Evolutionary conservation across 306 rosid species (phyloP).

Genomic region (Carpinus fangiana): DNA sequence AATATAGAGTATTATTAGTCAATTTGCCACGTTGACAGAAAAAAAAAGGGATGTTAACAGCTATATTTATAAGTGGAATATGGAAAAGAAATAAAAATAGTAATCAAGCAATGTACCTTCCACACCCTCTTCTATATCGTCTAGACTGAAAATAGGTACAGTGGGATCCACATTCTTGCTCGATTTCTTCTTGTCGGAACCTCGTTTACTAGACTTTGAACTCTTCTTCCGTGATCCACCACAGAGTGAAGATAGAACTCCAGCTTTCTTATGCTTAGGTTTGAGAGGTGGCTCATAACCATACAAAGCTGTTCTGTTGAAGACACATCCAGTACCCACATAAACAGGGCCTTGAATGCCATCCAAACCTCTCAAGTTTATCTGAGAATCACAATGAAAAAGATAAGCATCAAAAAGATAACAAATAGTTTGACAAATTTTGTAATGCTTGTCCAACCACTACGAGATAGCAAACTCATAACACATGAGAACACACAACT

Average conservation of each 20-base stretch:
- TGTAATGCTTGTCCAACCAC: not conserved
- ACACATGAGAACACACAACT: slow-evolving; percentile 2
- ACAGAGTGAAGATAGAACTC: slow-evolving; percentile 66
- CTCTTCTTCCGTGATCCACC: slow-evolving; percentile 73
- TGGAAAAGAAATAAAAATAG: not conserved
- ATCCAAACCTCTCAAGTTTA: slow-evolving; percentile 95
- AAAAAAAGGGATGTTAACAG: not conserved
- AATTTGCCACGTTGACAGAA: slow-evolving; percentile 1
- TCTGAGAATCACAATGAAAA: slow-evolving; percentile 47
- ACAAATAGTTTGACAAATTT: not conserved
- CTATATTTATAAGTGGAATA: slow-evolving; percentile 9
- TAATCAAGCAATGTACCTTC: slow-evolving; percentile 55
- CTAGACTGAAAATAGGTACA: slow-evolving; percentile 79
- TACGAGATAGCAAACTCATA: not conserved
- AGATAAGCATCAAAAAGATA: not conserved
- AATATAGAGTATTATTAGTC: slow-evolving; percentile 10
- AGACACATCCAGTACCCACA: slow-evolving; percentile 98
- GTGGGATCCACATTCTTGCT: slow-evolving; percentile 74
- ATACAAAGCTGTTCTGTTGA: slow-evolving; percentile 89
- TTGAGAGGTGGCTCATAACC: slow-evolving; percentile 92
- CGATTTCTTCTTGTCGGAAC: slow-evolving; percentile 81
- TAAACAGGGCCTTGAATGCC: slow-evolving; percentile 99
- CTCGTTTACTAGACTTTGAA: slow-evolving; percentile 70
- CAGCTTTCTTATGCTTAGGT: slow-evolving; percentile 73
- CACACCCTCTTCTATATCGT: slow-evolving; percentile 94